A percentile compares a stretch with the other conserved stretches of the same genome.
Evolutionary conservation across 164 flowering plant species (phyloP).

Genomic region (Nymphaea colorata): DNA sequence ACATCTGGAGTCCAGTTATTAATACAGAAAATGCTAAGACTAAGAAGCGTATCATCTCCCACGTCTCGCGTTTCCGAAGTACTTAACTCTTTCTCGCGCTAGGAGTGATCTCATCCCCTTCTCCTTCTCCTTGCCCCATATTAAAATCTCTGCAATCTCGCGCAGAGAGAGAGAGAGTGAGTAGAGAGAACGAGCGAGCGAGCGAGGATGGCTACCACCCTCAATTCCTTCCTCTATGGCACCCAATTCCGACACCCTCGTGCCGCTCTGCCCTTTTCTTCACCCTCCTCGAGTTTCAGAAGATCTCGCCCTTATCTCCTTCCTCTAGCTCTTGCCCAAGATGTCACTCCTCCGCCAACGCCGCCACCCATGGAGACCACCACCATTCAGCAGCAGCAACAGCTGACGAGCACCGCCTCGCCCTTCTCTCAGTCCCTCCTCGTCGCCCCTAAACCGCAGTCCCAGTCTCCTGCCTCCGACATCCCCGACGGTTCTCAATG

Average conservation of each 20-base stretch:
- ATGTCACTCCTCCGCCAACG: slow-evolving; percentile 18
- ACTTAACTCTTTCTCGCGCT: too few relatives aligned
- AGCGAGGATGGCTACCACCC: neutral
- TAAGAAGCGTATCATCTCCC: too few relatives aligned
- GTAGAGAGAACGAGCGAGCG: neutral
- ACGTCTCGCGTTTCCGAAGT: too few relatives aligned
- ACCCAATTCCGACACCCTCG: slow-evolving; percentile 5
- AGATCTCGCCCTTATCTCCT: slow-evolving; percentile 20
- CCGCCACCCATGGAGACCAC: slow-evolving; percentile 17
- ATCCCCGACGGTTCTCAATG: slow-evolving; percentile 88
- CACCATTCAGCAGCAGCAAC: slow-evolving; percentile 45
- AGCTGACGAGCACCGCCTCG: slow-evolving; percentile 24
- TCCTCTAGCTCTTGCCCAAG: slow-evolving; percentile 40
- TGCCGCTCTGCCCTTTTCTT: slow-evolving; percentile 57
- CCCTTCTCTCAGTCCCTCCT: slow-evolving; percentile 51
- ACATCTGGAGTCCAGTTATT: too few relatives aligned
- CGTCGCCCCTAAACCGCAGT: slow-evolving; percentile 40
- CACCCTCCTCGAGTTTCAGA: slow-evolving; percentile 37
- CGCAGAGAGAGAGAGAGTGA: neutral
- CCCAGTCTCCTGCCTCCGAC: slow-evolving; percentile 32
- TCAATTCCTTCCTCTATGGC: neutral
- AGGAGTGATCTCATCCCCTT: too few relatives aligned
- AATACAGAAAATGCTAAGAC: too few relatives aligned
- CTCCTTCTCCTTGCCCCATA: too few relatives aligned
- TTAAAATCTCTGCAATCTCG: neutral